Evolutionary conservation across 495 filamentous ascomycete species (phyloP).

Genomic region (Podospora pseudopauciseta): DNA sequence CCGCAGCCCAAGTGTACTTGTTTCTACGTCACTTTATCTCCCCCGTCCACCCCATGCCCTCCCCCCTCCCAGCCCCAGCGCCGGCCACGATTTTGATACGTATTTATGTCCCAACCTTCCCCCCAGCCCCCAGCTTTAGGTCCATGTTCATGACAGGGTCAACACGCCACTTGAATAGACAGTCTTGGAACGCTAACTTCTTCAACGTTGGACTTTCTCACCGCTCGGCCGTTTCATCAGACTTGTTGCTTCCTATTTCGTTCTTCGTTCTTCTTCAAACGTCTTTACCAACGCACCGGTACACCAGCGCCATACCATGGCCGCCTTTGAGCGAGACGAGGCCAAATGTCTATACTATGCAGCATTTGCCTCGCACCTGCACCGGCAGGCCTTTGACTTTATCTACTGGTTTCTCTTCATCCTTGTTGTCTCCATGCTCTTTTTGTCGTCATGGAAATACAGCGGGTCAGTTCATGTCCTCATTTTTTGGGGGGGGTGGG

Average conservation of each 20-base stretch:
- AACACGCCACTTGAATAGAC: conserved; percentile 11
- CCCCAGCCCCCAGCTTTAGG: neutral
- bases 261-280: conserved; percentile 4
- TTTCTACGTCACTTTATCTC: conserved; percentile 17
- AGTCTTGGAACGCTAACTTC: conserved; percentile 13
- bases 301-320: conserved; percentile 8
- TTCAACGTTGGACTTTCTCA: conserved; percentile 11
- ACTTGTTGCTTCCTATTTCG: neutral
- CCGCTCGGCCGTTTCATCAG: conserved; percentile 3
- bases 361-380: conserved; percentile 39
- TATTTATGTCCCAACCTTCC: conserved; percentile 12
- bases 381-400: conserved; percentile 38
- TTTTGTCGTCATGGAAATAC: conserved; percentile 39
- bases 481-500: neutral
- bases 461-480: conserved; percentile 34
- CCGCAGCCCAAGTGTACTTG: conserved; percentile 15
- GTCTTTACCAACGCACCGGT: neutral
- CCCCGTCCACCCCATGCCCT: neutral
- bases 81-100: conserved; percentile 2
- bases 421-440: conserved; percentile 37
- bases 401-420: conserved; percentile 49
- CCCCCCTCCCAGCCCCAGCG: neutral
- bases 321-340: neutral
- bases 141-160: conserved; percentile 5
- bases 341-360: conserved; percentile 44